A percentile compares a stretch with the other conserved stretches of the same genome.
phyloP scores from a whole-genome alignment of 495 filamentous ascomycete species.

The Acidomyces sp. region DNA sequence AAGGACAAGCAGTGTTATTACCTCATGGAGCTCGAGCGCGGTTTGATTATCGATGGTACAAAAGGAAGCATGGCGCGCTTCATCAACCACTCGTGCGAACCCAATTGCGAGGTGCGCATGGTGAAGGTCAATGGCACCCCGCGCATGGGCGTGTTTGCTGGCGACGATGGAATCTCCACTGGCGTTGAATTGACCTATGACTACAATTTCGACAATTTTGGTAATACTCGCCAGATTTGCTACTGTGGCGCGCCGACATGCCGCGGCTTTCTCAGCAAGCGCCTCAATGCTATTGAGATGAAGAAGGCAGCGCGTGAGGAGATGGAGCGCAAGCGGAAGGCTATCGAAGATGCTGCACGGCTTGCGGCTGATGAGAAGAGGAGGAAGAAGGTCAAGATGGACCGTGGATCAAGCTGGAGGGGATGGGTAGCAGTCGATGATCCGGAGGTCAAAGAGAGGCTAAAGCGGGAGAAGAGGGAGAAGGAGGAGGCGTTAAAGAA shows the following conservation, averaged over 20 bases:
- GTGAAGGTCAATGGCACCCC: constrained; percentile 93
- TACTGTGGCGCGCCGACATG: constrained; percentile 32
- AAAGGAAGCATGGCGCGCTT: constrained; percentile 91
- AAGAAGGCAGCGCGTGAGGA: constrained; percentile 13
- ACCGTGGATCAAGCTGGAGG: constrained; percentile 12
- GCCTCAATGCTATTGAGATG: constrained; percentile 14
- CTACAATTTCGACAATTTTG: constrained; percentile 78
- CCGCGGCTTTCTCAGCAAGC: constrained; percentile 29
- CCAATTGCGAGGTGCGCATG: constrained; percentile 96
- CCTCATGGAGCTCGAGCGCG: constrained; percentile 93
- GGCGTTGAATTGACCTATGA: constrained; percentile 98
- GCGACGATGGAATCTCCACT: constrained; percentile 74
- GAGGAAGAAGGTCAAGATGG: constrained; percentile 16
- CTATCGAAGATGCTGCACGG: constrained; percentile 11
- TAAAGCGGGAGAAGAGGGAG: constrained; percentile 18
- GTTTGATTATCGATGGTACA: constrained; percentile 97
- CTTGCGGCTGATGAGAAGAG: constrained; percentile 12
- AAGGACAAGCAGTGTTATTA: constrained; percentile 94
- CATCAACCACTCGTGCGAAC: constrained; percentile 93
- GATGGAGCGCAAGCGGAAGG: constrained; percentile 11
- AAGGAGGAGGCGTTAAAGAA: constrained; percentile 16
- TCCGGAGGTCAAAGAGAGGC: constrained; percentile 17
- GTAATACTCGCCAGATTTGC: constrained; percentile 31
- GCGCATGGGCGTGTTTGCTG: constrained; percentile 93
- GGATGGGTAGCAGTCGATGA: constrained; percentile 19